These are phyloP conservation scores for Fusarium albidum DNA, from an alignment of 2,329 filamentous ascomycete species.

Conservation along the genomic window DNA sequence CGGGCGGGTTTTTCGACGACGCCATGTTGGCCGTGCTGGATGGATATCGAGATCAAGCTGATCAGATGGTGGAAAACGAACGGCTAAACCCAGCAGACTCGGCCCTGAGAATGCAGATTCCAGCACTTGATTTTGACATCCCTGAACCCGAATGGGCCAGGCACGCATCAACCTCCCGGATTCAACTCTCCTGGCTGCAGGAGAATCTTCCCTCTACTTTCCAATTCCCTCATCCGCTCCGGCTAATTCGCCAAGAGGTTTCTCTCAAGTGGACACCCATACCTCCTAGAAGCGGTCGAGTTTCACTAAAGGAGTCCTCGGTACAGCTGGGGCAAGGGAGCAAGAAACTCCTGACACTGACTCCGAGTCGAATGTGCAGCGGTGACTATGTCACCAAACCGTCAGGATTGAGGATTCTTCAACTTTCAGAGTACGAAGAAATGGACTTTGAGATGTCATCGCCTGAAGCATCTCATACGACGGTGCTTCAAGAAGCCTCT, in stretches of 20 bases:
- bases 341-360: conserved; percentile 24
- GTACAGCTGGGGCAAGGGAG: conserved; percentile 5
- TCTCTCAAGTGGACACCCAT: conserved; percentile 39
- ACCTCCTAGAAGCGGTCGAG: conserved; percentile 10
- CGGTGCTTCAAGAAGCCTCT: not conserved
- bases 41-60: conserved; percentile 11
- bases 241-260: conserved; percentile 17
- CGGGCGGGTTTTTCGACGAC: conserved; percentile 34
- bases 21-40: conserved; percentile 35
- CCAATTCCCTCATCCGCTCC: not conserved
- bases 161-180: conserved; percentile 22
- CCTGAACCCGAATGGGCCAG: conserved; percentile 36
- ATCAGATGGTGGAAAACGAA: conserved; percentile 40
- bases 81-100: conserved; percentile 37
- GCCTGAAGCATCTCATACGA: too few relatives aligned
- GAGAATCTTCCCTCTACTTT: conserved; percentile 5
- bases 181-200: conserved; percentile 40
- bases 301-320: conserved; percentile 23
- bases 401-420: conserved; percentile 17
- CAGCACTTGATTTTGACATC: conserved; percentile 39
- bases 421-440: conserved; percentile 31
- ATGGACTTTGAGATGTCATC: conserved; percentile 25
- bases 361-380: conserved; percentile 23
- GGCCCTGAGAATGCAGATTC: conserved; percentile 40
- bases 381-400: conserved; percentile 17